Base-by-base conservation (phyloP, 164 flowering plant species). In the Piper longum region DNA sequence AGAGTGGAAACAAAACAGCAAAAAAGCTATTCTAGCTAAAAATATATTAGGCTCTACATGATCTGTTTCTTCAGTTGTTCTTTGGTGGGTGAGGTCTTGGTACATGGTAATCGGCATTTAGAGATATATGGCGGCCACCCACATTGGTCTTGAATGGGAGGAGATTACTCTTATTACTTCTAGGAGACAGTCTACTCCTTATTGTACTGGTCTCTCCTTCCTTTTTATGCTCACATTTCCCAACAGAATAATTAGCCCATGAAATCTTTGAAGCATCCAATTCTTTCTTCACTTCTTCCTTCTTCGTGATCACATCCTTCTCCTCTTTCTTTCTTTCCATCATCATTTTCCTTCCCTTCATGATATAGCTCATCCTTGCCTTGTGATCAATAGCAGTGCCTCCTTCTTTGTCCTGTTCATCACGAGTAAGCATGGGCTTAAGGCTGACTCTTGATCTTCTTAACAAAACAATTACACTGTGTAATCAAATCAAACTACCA, bases 51-150 rank as follows among this genome's bases (percentile, higher is more conserved):
- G 73, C 58, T 72, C 64, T 59, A 67, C 60, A 39, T 45, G n/a
- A 61, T 70, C 62, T 59, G 40, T 56, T 63, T 74, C 71, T 61
- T 82, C 73, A 82, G 71, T 84, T 84, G 64, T 84, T 76, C 74
- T 69, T 80, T 57, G 89, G 89, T 60, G 82, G 86, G 67, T 84
- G 89, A 4, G 79, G 62, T 72, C 42, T 79, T 41, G 86, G 80
- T 43, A 68, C 69, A 70, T 75, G 71, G 65, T 84, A 84, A 62
- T 84, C 89, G 62, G 82, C 81, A 75, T 66, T 78, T 65, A 82
- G 69, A 26, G 82, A 69, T 65, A 76, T 61, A 69, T 74, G 75
- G 64, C 75, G 75, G 64, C 75, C 70, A 36, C 12, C 62, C 62
- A 60, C 55, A 57, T 70, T 77, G 66, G 41, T 66, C 68, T 73